phyloP scores from a whole-genome alignment of 2,329 filamentous ascomycete species.

The Aureobasidium mangrovei region DNA sequence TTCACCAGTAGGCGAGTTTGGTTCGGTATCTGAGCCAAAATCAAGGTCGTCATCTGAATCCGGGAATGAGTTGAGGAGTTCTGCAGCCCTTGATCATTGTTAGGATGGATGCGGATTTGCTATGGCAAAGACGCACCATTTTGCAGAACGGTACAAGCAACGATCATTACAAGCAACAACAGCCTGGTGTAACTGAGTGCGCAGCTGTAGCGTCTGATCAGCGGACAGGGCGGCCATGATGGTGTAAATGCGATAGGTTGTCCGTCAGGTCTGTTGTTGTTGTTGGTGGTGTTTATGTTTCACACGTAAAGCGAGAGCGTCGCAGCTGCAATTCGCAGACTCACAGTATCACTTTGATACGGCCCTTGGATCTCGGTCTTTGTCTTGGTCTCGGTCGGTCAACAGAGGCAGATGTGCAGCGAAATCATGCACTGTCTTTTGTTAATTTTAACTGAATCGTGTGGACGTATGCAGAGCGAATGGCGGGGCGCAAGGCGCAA shows the following conservation, averaged over 20 bases:
- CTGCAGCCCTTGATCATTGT: conserved; percentile 63
- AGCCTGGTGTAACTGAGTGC: conserved; percentile 70
- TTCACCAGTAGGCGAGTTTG: conserved; percentile 36
- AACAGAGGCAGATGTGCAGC: not conserved
- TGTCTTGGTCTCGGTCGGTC: too few species aligned
- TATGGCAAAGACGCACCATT: conserved; percentile 57
- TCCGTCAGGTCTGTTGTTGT: too few species aligned
- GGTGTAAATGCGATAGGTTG: too few species aligned
- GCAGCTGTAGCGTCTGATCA: conserved; percentile 50
- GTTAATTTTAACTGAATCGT: not conserved
- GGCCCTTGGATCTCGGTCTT: not conserved
- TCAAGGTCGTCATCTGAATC: conserved; percentile 34
- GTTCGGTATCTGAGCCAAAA: conserved; percentile 48
- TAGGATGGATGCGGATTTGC: conserved; percentile 15
- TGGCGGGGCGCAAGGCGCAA: conserved; percentile 1
- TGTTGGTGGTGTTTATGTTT: not conserved
- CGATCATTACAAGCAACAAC: conserved; percentile 87
- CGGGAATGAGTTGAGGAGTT: conserved; percentile 78
- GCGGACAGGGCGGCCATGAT: conserved; percentile 26
- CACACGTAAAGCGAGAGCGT: too few species aligned
- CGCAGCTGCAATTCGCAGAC: too few species aligned
- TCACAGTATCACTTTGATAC: not conserved
- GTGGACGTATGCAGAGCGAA: not conserved
- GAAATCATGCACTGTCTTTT: too few species aligned
- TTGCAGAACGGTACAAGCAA: conserved; percentile 90